Evolutionary conservation across 1,284 basidiomycete genomes (phyloP), one percentile per base, ranked within the genome.

Genomic region (Microbotryum scabiosae): DNA sequence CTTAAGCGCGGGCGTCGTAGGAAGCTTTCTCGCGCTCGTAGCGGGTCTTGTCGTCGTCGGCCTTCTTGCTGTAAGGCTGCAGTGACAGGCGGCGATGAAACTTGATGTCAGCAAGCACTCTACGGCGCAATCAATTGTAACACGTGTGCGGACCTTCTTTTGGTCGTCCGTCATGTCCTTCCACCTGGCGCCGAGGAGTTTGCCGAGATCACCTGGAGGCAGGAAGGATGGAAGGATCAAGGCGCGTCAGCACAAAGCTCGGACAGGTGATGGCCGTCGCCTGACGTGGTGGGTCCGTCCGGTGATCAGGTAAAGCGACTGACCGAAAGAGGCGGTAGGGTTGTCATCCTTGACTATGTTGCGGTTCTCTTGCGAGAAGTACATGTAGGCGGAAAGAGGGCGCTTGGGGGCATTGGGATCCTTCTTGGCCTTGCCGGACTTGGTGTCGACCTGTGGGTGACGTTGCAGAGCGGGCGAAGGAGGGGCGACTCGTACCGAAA

Each of bases 321-420:
- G 65, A 86, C 92, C 92, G 74, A 97, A 97, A 63, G 85, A 82
- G 45, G 90, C 92, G 63, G 92, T 89, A 59, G 91, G 90, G 81
- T 97, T 96, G 79, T 94, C 93, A 60, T 82, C 73, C 84, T 93
- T 94, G 82, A 97, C 88, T 73, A 86, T 84, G 78, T 94, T 88
- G 74, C 92, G 84, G 86, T 88, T 88, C 78, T 93, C 92, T 77
- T 92, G 89, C 73, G 85, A 86, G 82, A 97, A 97, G 86, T 93
- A 93, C 92, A 97, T 96, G 81, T 96, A 97, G 58, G 92, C 91
- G 56, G 91, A 94, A 57, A 96, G 82, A 3, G 90, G 86, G 57
- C 90, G 84, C 79, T 93, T 93, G 62, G 90, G 90, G 12, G 87
- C 86, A 73, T 87, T 86, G 65, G 83, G 82, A 76, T 88, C 85